Percentiles rank a stretch among this genome's conserved stretches.
Evolutionary conservation across 2,329 filamentous ascomycete genomes (phyloP).

Genomic region (Lasiodiplodia theobromae): DNA sequence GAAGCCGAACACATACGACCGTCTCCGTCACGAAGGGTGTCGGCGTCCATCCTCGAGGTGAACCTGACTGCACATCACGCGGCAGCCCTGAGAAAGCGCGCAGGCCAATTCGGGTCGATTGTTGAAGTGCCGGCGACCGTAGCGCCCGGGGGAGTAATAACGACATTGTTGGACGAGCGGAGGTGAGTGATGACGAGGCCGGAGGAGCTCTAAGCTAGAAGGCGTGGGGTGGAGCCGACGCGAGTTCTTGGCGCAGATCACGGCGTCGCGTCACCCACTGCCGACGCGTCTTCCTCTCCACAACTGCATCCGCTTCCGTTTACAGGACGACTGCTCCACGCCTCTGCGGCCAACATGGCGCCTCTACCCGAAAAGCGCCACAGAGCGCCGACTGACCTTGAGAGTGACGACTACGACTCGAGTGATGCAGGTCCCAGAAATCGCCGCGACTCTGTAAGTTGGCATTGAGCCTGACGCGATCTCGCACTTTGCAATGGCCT

Average conservation of each 20-base stretch:
- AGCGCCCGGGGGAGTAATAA: slow-evolving; percentile 39
- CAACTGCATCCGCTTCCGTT: slow-evolving; percentile 5
- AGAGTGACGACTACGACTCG: slow-evolving; percentile 5
- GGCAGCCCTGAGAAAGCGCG: slow-evolving; percentile 37
- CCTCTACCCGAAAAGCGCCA: slow-evolving; percentile 25
- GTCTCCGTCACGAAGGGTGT: slow-evolving; percentile 61
- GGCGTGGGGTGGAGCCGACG: slow-evolving; percentile 16
- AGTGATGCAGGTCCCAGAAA: slow-evolving; percentile 7
- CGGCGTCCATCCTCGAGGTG: slow-evolving; percentile 50
- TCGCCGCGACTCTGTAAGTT: slow-evolving; percentile 23
- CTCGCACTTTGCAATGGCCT: neutral
- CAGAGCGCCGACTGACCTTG: neutral
- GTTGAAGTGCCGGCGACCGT: slow-evolving; percentile 34
- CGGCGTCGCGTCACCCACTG: slow-evolving; percentile 8
- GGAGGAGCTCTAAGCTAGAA: slow-evolving; percentile 14
- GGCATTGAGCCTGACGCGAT: neutral
- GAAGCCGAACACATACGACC: slow-evolving; percentile 44
- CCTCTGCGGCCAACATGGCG: slow-evolving; percentile 8
- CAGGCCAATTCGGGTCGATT: slow-evolving; percentile 32
- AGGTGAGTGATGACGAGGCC: slow-evolving; percentile 3
- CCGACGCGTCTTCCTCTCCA: slow-evolving; percentile 25
- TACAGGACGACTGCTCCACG: neutral
- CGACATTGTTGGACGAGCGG: slow-evolving; percentile 37
- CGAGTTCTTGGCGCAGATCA: slow-evolving; percentile 24
- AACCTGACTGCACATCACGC: slow-evolving; percentile 28